These are phyloP conservation scores for Pterocarpus macrocarpus DNA, from an alignment of 306 rosid genomes.

Conservation along the genomic window DNA sequence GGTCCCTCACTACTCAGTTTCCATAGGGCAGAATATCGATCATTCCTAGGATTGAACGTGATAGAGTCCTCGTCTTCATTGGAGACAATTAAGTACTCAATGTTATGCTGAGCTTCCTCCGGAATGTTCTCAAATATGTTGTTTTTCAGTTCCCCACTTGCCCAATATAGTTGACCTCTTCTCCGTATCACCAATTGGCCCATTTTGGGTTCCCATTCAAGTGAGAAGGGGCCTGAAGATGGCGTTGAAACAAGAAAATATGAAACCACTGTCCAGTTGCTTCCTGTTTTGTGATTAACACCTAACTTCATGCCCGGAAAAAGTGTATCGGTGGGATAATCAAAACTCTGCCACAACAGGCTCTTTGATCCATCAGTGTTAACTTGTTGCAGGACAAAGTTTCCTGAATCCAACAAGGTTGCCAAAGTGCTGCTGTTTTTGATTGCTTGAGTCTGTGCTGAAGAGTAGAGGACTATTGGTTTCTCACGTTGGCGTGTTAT, in stretches of 20 bases:
- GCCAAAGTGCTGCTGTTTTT: conserved; percentile 26
- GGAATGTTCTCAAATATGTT: background rate
- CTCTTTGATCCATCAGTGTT: conserved; percentile 1
- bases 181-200: conserved; percentile 11
- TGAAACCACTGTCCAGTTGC: conserved; percentile 30
- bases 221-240: conserved; percentile 33
- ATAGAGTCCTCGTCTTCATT: conserved; percentile 17
- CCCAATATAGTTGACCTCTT: conserved; percentile 3
- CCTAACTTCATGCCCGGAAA: conserved; percentile 49
- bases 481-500: background rate
- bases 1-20: too few species aligned
- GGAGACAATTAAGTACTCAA: background rate
- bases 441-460: background rate
- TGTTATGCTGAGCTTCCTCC: background rate
- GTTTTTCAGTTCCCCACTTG: background rate
- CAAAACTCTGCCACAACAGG: conserved; percentile 49
- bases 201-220: conserved; percentile 47
- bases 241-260: accelerated
- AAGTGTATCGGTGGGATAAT: conserved; percentile 22
- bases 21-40: background rate
- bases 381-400: conserved; percentile 45
- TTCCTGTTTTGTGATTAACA: conserved; percentile 21
- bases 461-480: conserved; percentile 27
- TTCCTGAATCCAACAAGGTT: conserved; percentile 41
- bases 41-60: background rate